These are phyloP conservation scores for Medicago ruthenica DNA, from an alignment of 306 rosid genomes.

Conservation along the genomic window DNA sequence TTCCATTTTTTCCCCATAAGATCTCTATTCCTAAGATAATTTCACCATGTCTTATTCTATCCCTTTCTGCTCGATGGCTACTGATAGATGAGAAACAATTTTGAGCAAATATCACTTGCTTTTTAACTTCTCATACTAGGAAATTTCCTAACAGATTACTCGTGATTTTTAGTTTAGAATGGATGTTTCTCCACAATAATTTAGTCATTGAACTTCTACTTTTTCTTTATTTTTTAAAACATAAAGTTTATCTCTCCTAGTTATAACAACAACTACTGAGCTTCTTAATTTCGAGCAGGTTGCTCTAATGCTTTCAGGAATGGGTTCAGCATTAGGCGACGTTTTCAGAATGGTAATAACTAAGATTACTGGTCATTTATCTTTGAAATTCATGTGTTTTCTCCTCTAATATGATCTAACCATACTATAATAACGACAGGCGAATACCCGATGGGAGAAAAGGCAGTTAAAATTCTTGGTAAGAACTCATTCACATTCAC, in stretches of 20 bases:
- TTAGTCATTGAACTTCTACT: too few relatives aligned
- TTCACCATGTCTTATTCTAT: slow-evolving; percentile 27
- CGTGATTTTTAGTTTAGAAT: too few relatives aligned
- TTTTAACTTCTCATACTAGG: too few relatives aligned
- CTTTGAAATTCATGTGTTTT: slow-evolving; percentile 15
- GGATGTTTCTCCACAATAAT: too few relatives aligned
- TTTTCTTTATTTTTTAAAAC: too few relatives aligned
- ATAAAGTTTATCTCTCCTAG: too few relatives aligned
- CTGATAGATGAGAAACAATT: not conserved
- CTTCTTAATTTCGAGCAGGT: slow-evolving; percentile 62
- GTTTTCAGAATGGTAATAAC: slow-evolving; percentile 82
- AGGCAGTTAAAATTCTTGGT: slow-evolving; percentile 93
- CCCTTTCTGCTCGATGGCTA: slow-evolving; percentile 32
- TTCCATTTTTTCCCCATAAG: slow-evolving; percentile 4
- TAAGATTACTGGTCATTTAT: not conserved
- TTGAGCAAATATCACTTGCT: too few relatives aligned
- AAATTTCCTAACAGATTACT: too few relatives aligned
- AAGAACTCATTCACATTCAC: slow-evolving; percentile 41
- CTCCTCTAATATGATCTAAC: slow-evolving; percentile 30
- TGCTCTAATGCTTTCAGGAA: slow-evolving; percentile 91
- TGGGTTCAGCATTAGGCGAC: slow-evolving; percentile 75
- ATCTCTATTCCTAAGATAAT: slow-evolving; percentile 32
- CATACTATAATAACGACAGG: slow-evolving; percentile 56
- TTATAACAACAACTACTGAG: not conserved
- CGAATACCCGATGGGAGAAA: slow-evolving; percentile 91